Evolutionary conservation across 306 rosid genomes (phyloP), one percentile per base, ranked within the genome.

Genomic region (Vigna mungo): DNA sequence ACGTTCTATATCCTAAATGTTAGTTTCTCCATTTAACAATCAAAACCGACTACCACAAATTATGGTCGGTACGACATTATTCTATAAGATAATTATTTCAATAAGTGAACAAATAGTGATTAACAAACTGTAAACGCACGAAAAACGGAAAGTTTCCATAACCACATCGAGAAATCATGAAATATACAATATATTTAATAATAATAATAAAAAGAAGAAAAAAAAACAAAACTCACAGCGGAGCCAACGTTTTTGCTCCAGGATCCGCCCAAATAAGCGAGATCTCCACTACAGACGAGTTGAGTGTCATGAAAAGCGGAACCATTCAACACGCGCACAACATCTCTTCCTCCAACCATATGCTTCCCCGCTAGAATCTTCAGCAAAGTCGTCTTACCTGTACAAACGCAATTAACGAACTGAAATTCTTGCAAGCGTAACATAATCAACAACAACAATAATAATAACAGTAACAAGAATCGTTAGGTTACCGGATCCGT

Each of bases 301-400:
- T 80, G 85, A 32, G 91, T 95, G 76, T 95, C 99, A 36, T 95
- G 99, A 78, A 95, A 95, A 43, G 99, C 97, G 0, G 97, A 95
- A 69, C 83, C 48, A 71, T 85, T 89, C 68, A 95, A 83, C 48
- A 95, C 99, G 15, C 86, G 89, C n/a, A 95, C 97, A 54, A 95
- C 99, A 51, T 95, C 93, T 86, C 89, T 86, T 55, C 97, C 99
- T 78, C 97, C 99, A 63, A 95, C 99, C 99, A 92, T 90, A 54
- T 95, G 97, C 85, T 87, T 95, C 47, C 97, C 97, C 1, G 91
- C 97, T 36, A 92, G 65, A 81, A 92, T 92, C 89, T 92, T 95
- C 78, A 90, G 87, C 86, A 95, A 75, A 18, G 95, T 90, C 18
- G 99, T 92, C 76, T 94, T 94, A 78, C 98, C 98, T 93, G 87